These are phyloP conservation scores for Berkeleyomyces rouxiae DNA, from an alignment of 2,329 filamentous ascomycete species.

Conservation along the genomic window DNA sequence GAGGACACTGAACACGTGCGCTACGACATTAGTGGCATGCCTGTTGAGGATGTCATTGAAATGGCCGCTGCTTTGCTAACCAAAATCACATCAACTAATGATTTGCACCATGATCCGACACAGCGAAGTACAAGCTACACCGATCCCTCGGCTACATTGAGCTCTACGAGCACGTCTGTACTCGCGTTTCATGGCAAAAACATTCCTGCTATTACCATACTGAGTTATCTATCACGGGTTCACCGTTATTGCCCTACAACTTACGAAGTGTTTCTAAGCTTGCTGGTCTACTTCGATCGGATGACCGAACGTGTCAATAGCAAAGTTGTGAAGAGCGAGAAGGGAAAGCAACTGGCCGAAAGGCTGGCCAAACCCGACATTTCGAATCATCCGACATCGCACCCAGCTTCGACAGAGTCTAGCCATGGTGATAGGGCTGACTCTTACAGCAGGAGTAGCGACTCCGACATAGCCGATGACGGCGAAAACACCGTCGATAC, in stretches of 20 bases:
- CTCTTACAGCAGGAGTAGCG: neutral
- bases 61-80: conserved; percentile 95
- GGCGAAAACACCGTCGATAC: conserved; percentile 6
- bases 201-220: conserved; percentile 87
- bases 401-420: neutral
- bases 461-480: neutral
- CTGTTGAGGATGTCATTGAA: conserved; percentile 91
- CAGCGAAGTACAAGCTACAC: conserved; percentile 49
- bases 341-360: conserved; percentile 16
- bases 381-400: neutral
- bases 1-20: conserved; percentile 30
- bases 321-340: conserved; percentile 51
- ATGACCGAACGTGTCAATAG: conserved; percentile 96
- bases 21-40: conserved; percentile 96
- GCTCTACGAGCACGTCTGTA: conserved; percentile 41
- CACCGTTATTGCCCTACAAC: conserved; percentile 98
- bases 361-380: neutral
- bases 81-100: conserved; percentile 95
- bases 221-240: conserved; percentile 88
- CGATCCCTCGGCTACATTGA: neutral
- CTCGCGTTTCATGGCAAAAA: conserved; percentile 97
- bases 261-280: conserved; percentile 89
- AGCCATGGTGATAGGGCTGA: neutral
- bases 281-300: conserved; percentile 93
- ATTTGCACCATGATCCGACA: conserved; percentile 79